Conservation (phyloP, 2,329 filamentous ascomycete genomes). For the Ophiostoma sp. region DNA sequence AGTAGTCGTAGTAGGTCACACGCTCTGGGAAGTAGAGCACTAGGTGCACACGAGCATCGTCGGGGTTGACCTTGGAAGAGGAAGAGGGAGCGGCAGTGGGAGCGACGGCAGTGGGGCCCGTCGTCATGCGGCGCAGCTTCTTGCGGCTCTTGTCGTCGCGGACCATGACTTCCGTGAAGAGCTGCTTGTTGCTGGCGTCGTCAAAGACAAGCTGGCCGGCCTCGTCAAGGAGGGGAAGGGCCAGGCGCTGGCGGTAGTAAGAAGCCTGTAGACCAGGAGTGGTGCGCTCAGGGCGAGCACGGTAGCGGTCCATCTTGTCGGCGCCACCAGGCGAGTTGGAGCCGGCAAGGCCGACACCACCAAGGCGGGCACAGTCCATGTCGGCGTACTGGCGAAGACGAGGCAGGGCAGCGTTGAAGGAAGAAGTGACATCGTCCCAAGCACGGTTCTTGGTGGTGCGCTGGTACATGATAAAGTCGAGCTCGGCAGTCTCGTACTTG, state of each 20-base stretch:
- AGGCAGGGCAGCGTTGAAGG: conserved; percentile 31
- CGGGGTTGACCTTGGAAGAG: conserved; percentile 12
- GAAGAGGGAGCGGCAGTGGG: not conserved
- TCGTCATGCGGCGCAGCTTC: conserved; percentile 23
- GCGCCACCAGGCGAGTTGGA: not conserved
- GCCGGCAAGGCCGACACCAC: not conserved
- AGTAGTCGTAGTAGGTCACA: conserved; percentile 32
- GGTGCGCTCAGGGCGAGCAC: conserved; percentile 31
- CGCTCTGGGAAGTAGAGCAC: conserved; percentile 34
- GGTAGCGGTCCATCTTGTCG: conserved; percentile 27
- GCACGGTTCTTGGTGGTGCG: conserved; percentile 32
- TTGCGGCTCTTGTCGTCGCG: conserved; percentile 33
- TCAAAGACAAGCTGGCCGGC: conserved; percentile 31
- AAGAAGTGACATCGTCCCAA: conserved; percentile 31
- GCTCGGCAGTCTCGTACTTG: conserved; percentile 33
- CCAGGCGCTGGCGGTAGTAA: conserved; percentile 33
- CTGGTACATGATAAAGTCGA: conserved; percentile 34
- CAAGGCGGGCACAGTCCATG: conserved; percentile 23
- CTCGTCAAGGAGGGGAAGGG: conserved; percentile 31
- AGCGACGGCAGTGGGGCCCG: not conserved
- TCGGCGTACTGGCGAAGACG: conserved; percentile 32
- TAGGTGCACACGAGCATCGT: conserved; percentile 31
- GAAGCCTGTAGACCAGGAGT: conserved; percentile 32
- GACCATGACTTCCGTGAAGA: conserved; percentile 33
- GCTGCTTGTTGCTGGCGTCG: conserved; percentile 29